These are phyloP conservation scores for Simmondsia chinensis DNA, from an alignment of 148 eudicot species.

Conservation along the genomic window DNA sequence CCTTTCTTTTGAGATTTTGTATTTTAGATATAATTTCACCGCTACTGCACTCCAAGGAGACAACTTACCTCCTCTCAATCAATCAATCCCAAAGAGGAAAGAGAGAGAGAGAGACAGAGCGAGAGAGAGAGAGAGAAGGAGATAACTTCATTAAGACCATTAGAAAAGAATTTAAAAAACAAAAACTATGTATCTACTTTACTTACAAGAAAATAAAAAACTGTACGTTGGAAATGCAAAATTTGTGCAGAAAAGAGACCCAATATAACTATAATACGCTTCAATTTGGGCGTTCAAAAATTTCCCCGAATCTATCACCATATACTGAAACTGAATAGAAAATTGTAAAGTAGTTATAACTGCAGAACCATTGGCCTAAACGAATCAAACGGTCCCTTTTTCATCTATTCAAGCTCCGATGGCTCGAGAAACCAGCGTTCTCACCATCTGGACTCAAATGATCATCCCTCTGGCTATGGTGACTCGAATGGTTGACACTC, in stretches of 20 bases:
- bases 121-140: too few species aligned
- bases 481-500: neutral
- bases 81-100: too few species aligned
- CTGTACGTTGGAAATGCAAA: slow-evolving; percentile 9
- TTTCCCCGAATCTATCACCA: neutral
- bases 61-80: too few species aligned
- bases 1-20: too few species aligned
- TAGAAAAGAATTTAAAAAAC: slow-evolving; percentile 2
- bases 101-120: too few species aligned
- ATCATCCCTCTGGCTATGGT: neutral
- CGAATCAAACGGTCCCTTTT: neutral
- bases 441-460: neutral
- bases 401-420: neutral
- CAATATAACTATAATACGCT: neutral
- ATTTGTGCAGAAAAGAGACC: slow-evolving; percentile 16
- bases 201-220: slow-evolving; percentile 18
- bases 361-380: too few species aligned
- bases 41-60: too few species aligned
- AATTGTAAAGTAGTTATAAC: too few species aligned
- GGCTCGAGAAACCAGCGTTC: neutral
- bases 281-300: neutral
- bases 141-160: too few species aligned
- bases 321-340: neutral
- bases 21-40: too few species aligned
- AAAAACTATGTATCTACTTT: slow-evolving; percentile 10